Base-by-base conservation (phyloP, 169 alveolate species). In the Eimeria acervulina region DNA sequence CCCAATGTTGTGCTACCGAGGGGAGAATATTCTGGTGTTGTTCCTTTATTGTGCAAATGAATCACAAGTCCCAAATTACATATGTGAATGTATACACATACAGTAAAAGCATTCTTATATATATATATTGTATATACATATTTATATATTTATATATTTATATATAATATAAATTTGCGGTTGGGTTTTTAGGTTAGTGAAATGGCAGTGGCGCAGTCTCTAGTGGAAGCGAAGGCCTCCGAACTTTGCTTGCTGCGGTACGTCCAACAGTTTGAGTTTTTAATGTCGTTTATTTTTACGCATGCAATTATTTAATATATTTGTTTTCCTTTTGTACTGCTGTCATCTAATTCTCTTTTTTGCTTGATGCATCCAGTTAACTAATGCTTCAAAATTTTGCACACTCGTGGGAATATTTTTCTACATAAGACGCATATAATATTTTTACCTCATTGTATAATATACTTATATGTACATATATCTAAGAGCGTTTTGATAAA, bases 181-280 rank as follows among this genome's bases (percentile, higher is more conserved):
- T 47, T 61, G n/a, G 6, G 0, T 85, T 13, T 31, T 23, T 89
- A 95, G 97, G 96, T 97, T 63, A 96, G 98, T 59, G 99, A 98
- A 96, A 98, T 98, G 99, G 98, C 97, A 8, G 90, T 98, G 87
- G 97, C 98, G 31, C 96, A 96, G 76, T 97, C 98, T 51, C 72
- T 98, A 44, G 95, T 96, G 38, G 96, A 97, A 70, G 98, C 98
- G 26, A 97, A 97, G 94, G 81, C 97, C 26, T 96, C 98, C 15
- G 99, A 98, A 95, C 93, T 97, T 89, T 98, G 98, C 52, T 96
- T 98, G 36, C 95, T 97, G 47, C 92, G 96, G 97, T 97, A 93
- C 33, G 97, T 83, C 68, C n/a, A 59, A 3, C 68, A 4, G 68
- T 59, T 59, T 17, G 59, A 51, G 15, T 51, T 51, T 12, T 51